Base-by-base conservation (phyloP, 2,329 filamentous ascomycete genomes). In the Paramyrothecium sp. region DNA sequence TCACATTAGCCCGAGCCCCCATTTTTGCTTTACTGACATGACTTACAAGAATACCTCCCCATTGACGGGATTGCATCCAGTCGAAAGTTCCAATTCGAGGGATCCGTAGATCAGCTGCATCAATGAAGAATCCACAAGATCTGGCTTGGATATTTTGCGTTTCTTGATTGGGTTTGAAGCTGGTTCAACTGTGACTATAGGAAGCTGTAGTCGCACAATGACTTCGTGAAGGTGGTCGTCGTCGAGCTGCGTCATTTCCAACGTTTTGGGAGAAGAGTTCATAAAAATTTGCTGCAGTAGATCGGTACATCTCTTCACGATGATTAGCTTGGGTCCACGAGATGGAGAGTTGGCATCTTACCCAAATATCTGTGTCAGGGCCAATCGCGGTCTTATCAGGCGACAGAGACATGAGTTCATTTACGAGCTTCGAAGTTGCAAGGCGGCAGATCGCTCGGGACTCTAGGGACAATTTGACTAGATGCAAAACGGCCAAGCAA, bases 1-100 rank as follows among this genome's bases (percentile, higher is more conserved):
- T 48, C 21, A 23, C 20, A 17, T 49, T 34, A 51, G 16, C 11
- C 54, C 49, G 13, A 52, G 26, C 41, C 20, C 51, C 10, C 10
- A 30, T 10, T 30, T 30, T 10, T 30, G 26, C 26, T 30, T n/a
- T 34, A 16, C 30, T 19, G 19, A 23, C 44, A 51, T 13, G 38
- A 77, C 82, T 69, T 73, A 87, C 85, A 76, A 66, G 38, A 82
- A 71, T 16, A 76, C 65, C 54, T 73, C 56, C 49, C 71, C 71
- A 26, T 77, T 65, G 7, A 69, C 61, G 3, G 62, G 56, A 38
- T 70, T 59, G 44, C 65, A 69, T 3, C 66, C 59, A 7, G 64
- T 60, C 3, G 64, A 34, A 17, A 63, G 55, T 10, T 46, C 26
- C 12, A 71, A 63, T 4, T 67, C 62, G 7, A 79, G 62, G 8